Evolutionary conservation across 176 grass and related monocot genomes (phyloP).

Genomic region (Hsuehochloa calcarea): DNA sequence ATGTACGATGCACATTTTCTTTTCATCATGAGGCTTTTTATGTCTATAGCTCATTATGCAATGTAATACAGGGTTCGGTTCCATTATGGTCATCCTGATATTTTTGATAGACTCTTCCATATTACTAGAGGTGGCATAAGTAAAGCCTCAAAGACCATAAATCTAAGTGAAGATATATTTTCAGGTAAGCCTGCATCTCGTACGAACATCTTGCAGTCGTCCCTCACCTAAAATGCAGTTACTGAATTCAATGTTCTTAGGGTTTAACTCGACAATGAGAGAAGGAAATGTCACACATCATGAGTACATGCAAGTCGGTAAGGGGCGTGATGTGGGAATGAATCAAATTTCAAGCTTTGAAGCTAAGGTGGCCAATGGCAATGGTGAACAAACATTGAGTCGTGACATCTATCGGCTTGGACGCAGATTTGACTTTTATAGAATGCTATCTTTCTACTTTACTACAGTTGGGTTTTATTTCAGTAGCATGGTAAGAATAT

Average conservation of each 20-base stretch:
- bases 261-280: conserved; percentile 92
- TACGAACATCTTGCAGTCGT: neutral
- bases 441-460: conserved; percentile 95
- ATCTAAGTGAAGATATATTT: conserved; percentile 99
- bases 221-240: conserved; percentile 15
- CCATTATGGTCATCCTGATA: conserved; percentile 98
- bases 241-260: conserved; percentile 46
- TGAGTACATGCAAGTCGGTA: conserved; percentile 98
- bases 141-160: conserved; percentile 95
- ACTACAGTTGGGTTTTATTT: conserved; percentile 97
- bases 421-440: conserved; percentile 93
- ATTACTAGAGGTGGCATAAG: conserved; percentile 95
- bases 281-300: conserved; percentile 90
- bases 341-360: conserved; percentile 98
- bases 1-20: neutral
- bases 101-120: conserved; percentile 99
- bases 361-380: conserved; percentile 91
- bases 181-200: conserved; percentile 49
- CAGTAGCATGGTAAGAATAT: conserved; percentile 89
- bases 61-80: conserved; percentile 77
- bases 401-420: conserved; percentile 94
- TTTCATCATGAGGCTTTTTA: neutral
- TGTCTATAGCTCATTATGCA: neutral
- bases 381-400: conserved; percentile 98
- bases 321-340: conserved; percentile 96